Percentiles rank a stretch among this genome's conserved stretches.
Evolutionary conservation across 352 stramenopile genomes (phyloP).

Genomic region (Globisporangium radiosum): DNA sequence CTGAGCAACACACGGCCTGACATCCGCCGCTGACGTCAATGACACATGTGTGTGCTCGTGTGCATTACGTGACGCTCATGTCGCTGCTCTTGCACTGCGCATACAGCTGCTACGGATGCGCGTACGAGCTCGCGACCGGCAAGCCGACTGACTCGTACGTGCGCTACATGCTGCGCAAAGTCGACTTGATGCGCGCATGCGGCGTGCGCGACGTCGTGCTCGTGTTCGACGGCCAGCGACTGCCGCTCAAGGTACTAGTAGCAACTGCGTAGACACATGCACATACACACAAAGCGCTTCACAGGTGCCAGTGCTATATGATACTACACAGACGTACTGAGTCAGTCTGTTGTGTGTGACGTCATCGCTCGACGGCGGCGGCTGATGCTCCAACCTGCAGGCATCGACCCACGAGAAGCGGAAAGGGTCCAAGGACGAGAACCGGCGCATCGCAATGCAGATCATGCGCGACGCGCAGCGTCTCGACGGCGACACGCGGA

Average conservation of each 20-base stretch:
- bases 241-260: slow-evolving; percentile 47
- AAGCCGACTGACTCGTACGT: slow-evolving; percentile 61
- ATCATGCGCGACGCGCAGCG: slow-evolving; percentile 39
- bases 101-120: slow-evolving; percentile 66
- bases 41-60: too few species aligned
- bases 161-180: slow-evolving; percentile 69
- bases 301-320: too few species aligned
- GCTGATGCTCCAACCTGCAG: slow-evolving; percentile 14
- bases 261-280: slow-evolving; percentile 4
- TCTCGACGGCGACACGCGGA: slow-evolving; percentile 36
- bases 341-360: too few species aligned
- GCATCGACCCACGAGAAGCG: slow-evolving; percentile 62
- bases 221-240: slow-evolving; percentile 69
- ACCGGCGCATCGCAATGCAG: slow-evolving; percentile 41
- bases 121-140: slow-evolving; percentile 65
- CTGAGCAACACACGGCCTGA: too few species aligned
- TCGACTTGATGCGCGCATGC: slow-evolving; percentile 48
- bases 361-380: too few species aligned
- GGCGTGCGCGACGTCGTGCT: slow-evolving; percentile 52
- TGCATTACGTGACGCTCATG: neutral
- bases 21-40: too few species aligned
- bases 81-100: neutral
- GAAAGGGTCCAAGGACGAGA: slow-evolving; percentile 48
- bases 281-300: too few species aligned
- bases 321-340: too few species aligned